Base-by-base conservation (phyloP, 1,284 basidiomycete species). In the Cryptococcus jaspeensis region DNA sequence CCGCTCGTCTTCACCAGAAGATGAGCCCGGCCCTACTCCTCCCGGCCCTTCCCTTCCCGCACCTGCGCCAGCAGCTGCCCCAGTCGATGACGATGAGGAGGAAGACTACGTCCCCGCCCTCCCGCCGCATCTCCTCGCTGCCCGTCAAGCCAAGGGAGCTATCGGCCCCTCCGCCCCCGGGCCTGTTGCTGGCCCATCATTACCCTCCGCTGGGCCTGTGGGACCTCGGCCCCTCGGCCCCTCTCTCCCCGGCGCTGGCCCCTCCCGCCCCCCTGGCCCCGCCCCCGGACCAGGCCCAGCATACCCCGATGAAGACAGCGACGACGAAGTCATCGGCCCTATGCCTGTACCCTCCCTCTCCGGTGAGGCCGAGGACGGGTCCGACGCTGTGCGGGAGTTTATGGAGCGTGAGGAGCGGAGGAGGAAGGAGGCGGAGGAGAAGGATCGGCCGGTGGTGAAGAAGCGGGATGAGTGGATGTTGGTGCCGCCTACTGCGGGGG, bases 401-500 rank as follows among this genome's bases (percentile, higher is more conserved):
- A 75, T 89, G 65, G 90, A 90, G 70, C 81, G 84, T 50, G 92
- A 96, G 74, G 66, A 59, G 25, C 52, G 61, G 18, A 47, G 52
- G 28, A 48, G 59, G 15, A 88, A 89, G 69, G 81, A 84, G 57
- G 79, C 87, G 59, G 80, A 84, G 59, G 84, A 87, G 67, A 79
- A 84, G 50, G 78, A 80, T 16, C 85, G 87, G 65, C 87, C 87
- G 6, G 89, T 90, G 74, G 83, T 83, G 43, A 79, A 84, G 32
- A 81, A 90, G 72, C 84, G 93, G 52, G 90, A 94, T 36, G 91
- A 93, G 72, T 96, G 92, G 92, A 96, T 96, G 93, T 81, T 95
- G 39, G 87, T 89, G 0, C 92, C 92, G 1, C 92, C 93, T 0
- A 84, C 87, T 12, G 83, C 85, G 0, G 86, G 88, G 2, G 87